A percentile compares a stretch with the other conserved stretches of the same genome.
phyloP scores from a whole-genome alignment of 805 yeast species.

The Cyberlindnera bimundalis region DNA sequence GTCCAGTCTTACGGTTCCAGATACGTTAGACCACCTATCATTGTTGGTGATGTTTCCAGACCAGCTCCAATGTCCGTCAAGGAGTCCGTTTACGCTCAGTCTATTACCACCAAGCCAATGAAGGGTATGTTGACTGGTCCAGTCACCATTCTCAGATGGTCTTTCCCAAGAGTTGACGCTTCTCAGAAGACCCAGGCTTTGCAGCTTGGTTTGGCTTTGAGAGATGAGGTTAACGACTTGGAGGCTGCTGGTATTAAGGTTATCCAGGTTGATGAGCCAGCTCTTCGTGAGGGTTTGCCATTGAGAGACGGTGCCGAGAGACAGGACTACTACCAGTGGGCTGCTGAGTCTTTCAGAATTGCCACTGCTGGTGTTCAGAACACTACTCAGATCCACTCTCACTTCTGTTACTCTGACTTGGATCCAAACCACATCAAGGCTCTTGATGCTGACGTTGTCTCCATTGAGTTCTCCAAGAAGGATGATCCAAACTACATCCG shows the following conservation, averaged over 20 bases:
- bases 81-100: constrained; percentile 99
- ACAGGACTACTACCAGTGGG: constrained; percentile 95
- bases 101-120: constrained; percentile 91
- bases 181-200: constrained; percentile 90
- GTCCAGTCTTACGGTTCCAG: constrained; percentile 99
- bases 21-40: constrained; percentile 99
- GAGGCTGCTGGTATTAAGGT: constrained; percentile 98
- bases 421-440: constrained; percentile 99
- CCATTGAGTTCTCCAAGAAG: constrained; percentile 99
- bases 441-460: constrained; percentile 98
- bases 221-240: constrained; percentile 98
- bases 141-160: constrained; percentile 99
- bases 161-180: constrained; percentile 99
- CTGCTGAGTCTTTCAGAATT: constrained; percentile 99
- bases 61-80: constrained; percentile 98
- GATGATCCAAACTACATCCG: constrained; percentile 97
- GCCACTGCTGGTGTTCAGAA: constrained; percentile 97
- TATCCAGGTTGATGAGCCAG: constrained; percentile 99
- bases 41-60: constrained; percentile 99
- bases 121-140: constrained; percentile 99
- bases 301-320: constrained; percentile 97
- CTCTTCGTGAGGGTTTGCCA: constrained; percentile 99
- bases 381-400: constrained; percentile 97
- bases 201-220: constrained; percentile 95
- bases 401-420: constrained; percentile 99